phyloP scores from a whole-genome alignment of 1,139 yeast genomes.

The Arxiozyma heterogenica region DNA sequence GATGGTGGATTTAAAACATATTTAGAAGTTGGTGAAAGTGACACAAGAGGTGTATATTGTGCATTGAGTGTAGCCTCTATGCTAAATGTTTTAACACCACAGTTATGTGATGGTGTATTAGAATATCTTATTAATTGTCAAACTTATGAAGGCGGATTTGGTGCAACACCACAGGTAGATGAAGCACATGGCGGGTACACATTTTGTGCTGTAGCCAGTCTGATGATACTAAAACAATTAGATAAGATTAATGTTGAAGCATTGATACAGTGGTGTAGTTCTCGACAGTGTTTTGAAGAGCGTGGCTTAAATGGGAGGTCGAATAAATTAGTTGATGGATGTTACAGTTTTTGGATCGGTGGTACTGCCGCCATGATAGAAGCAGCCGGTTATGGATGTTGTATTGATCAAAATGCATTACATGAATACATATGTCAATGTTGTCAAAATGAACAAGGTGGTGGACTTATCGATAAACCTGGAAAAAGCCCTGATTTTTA shows the following conservation, averaged over 20 bases:
- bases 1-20: constrained; percentile 49
- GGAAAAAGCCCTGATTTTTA: constrained; percentile 73
- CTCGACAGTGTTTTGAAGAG: constrained; percentile 61
- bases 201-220: constrained; percentile 75
- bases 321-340: constrained; percentile 90
- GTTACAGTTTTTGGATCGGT: constrained; percentile 96
- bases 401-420: constrained; percentile 49
- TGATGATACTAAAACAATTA: constrained; percentile 34
- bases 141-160: constrained; percentile 92
- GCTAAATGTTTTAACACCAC: constrained; percentile 53
- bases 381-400: constrained; percentile 22
- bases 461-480: constrained; percentile 88
- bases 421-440: constrained; percentile 63
- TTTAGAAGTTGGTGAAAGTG: constrained; percentile 57
- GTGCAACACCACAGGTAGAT: constrained; percentile 58
- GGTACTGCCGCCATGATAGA: constrained; percentile 56
- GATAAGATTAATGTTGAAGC: constrained; percentile 35
- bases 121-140: constrained; percentile 69
- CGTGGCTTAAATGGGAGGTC: constrained; percentile 88
- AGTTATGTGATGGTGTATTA: constrained; percentile 44
- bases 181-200: constrained; percentile 99
- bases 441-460: constrained; percentile 51
- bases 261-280: constrained; percentile 55
- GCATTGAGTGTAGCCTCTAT: constrained; percentile 68
- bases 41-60: constrained; percentile 82